A percentile compares a stretch with the other conserved stretches of the same genome.
phyloP scores from a whole-genome alignment of 768 basidiomycete genomes.

The Suillus weaverae region DNA sequence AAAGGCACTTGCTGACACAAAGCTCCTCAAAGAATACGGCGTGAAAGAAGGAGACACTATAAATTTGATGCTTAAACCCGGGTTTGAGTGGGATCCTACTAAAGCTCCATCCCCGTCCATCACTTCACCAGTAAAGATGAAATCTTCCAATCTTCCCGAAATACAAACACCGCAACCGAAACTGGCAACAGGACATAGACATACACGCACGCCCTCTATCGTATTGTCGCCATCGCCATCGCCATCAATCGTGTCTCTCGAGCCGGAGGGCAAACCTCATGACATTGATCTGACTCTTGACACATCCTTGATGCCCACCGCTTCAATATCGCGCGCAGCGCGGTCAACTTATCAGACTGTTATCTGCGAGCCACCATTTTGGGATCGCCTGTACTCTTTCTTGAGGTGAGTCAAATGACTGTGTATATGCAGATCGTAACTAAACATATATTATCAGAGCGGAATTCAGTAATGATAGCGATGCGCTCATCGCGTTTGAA shows the following conservation, averaged over 20 bases:
- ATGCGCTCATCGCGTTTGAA: conserved; percentile 78
- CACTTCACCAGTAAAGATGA: conserved; percentile 22
- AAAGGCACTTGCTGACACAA: conserved; percentile 86
- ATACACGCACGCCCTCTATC: conserved; percentile 73
- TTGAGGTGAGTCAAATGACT: conserved; percentile 43
- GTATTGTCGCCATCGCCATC: conserved; percentile 80
- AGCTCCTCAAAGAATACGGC: conserved; percentile 88
- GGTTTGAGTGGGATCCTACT: conserved; percentile 62
- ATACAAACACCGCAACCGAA: conserved; percentile 24
- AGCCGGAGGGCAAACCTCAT: conserved; percentile 45
- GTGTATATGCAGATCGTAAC: background rate
- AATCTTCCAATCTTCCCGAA: conserved; percentile 25
- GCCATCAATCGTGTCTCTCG: conserved; percentile 48
- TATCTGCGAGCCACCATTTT: conserved; percentile 80
- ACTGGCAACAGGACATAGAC: conserved; percentile 38
- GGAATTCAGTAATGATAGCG: conserved; percentile 62
- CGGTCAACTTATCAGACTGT: conserved; percentile 38
- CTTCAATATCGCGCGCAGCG: conserved; percentile 39
- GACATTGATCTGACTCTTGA: conserved; percentile 75
- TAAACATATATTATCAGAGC: conserved; percentile 36
- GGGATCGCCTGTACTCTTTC: conserved; percentile 68
- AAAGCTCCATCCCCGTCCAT: conserved; percentile 25
- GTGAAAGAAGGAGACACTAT: conserved; percentile 79
- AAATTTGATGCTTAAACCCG: conserved; percentile 85
- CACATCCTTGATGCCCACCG: conserved; percentile 48